These are phyloP conservation scores for Talaromyces verruculosus DNA, from an alignment of 2,329 filamentous ascomycete species.

Conservation along the genomic window DNA sequence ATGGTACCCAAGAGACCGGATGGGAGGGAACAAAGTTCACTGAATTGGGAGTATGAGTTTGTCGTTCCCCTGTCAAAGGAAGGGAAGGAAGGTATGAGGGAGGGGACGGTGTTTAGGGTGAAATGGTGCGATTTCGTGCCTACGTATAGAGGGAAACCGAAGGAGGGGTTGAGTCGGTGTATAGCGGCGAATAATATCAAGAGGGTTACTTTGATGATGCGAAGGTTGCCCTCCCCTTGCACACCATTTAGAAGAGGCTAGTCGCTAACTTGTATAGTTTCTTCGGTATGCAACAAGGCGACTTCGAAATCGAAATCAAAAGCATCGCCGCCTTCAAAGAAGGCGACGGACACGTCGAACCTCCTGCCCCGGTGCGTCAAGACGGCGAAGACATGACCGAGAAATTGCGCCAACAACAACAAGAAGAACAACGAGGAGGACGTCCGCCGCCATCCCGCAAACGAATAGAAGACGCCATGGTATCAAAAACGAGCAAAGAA, in stretches of 20 bases:
- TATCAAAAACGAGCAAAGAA: background rate
- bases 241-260: background rate
- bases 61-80: constrained; percentile 3
- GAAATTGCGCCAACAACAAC: background rate
- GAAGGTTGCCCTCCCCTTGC: constrained; percentile 59
- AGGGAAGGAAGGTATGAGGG: constrained; percentile 29
- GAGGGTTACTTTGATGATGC: constrained; percentile 74
- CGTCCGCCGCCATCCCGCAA: background rate
- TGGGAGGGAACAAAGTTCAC: constrained; percentile 68
- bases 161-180: constrained; percentile 56
- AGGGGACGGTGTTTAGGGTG: constrained; percentile 52
- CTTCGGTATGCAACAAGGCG: constrained; percentile 70
- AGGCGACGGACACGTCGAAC: background rate
- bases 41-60: constrained; percentile 76
- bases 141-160: constrained; percentile 70
- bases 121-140: constrained; percentile 66
- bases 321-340: constrained; percentile 53
- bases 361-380: background rate
- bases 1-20: constrained; percentile 56
- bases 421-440: background rate
- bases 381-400: background rate
- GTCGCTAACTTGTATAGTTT: constrained; percentile 57
- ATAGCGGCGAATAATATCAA: constrained; percentile 63
- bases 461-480: background rate
- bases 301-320: constrained; percentile 60